Percentiles rank a stretch among this genome's conserved stretches.
These are phyloP conservation scores for Thraustochytrium striatum DNA, from an alignment of 352 stramenopile species.

Conservation along the genomic window DNA sequence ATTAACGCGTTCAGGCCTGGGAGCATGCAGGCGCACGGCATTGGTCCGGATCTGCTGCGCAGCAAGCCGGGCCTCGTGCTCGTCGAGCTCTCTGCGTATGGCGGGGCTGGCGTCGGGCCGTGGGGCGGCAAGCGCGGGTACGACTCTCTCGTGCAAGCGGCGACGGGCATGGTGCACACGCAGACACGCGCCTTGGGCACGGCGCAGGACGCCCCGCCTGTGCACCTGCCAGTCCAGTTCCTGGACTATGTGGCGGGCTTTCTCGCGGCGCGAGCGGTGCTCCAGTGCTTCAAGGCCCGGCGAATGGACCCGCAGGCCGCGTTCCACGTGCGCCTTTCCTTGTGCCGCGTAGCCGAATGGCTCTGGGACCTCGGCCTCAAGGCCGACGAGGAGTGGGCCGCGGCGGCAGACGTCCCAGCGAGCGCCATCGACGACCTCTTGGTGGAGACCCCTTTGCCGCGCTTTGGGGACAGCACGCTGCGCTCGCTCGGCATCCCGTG, in stretches of 20 bases:
- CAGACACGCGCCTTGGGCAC: slow-evolving; percentile 48
- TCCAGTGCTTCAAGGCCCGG: slow-evolving; percentile 12
- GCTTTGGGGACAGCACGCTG: not conserved
- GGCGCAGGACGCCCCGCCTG: slow-evolving; percentile 33
- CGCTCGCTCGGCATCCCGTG: not conserved
- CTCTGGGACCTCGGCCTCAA: slow-evolving; percentile 11
- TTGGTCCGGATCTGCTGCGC: slow-evolving; percentile 53
- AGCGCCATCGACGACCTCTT: not conserved
- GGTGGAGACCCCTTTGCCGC: not conserved
- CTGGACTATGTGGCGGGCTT: slow-evolving; percentile 57
- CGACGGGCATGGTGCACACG: slow-evolving; percentile 55
- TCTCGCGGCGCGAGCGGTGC: slow-evolving; percentile 52
- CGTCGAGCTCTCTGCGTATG: slow-evolving; percentile 57
- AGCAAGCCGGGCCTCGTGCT: slow-evolving; percentile 56
- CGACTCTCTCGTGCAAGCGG: slow-evolving; percentile 57
- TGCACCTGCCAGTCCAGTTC: slow-evolving; percentile 57
- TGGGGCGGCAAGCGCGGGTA: slow-evolving; percentile 53
- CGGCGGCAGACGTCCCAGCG: not conserved
- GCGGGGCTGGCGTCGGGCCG: slow-evolving; percentile 48
- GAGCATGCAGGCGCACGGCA: slow-evolving; percentile 52
- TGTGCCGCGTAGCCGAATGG: not conserved
- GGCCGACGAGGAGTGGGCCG: not conserved
- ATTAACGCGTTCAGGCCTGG: slow-evolving; percentile 59
- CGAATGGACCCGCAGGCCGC: not conserved
- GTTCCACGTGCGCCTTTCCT: slow-evolving; percentile 13